Evolutionary conservation across 2,329 filamentous ascomycete species (phyloP).

Genomic region (Metarhizium brunneum): DNA sequence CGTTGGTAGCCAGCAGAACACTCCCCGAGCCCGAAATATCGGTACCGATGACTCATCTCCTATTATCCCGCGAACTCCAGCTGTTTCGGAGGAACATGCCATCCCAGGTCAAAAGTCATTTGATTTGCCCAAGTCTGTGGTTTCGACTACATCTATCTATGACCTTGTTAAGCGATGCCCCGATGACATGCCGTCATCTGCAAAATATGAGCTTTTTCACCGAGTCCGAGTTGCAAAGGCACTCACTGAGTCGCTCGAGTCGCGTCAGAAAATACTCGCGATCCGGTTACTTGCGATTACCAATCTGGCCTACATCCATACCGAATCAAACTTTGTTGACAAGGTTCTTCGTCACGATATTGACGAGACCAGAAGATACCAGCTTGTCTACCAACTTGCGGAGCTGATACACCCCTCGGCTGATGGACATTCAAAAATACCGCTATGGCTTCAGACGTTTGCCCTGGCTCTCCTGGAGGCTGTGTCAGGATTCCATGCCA

Average conservation of each 20-base stretch:
- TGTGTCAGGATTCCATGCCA: conserved; percentile 69
- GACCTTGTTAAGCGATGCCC: conserved; percentile 48
- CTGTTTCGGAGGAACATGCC: conserved; percentile 23
- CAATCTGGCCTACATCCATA: conserved; percentile 84
- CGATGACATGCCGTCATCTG: conserved; percentile 58
- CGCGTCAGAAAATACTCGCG: conserved; percentile 66
- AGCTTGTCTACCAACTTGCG: conserved; percentile 84
- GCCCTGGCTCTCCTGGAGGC: conserved; percentile 76
- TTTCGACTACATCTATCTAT: conserved; percentile 44
- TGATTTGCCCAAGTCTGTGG: conserved; percentile 52
- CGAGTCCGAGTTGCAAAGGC: conserved; percentile 78
- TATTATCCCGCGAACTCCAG: conserved; percentile 33
- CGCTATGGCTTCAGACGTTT: conserved; percentile 70
- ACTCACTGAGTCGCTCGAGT: conserved; percentile 54
- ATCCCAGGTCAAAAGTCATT: conserved; percentile 45
- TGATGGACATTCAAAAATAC: conserved; percentile 57
- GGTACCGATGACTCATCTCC: conserved; percentile 38
- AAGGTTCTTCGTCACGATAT: conserved; percentile 80
- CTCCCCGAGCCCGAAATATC: conserved; percentile 27
- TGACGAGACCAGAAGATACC: conserved; percentile 80
- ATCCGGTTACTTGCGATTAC: conserved; percentile 79
- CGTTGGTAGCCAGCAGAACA: conserved; percentile 31
- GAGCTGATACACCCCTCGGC: conserved; percentile 81
- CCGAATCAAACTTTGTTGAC: conserved; percentile 73
- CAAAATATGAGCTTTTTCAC: conserved; percentile 77